Base-by-base conservation (phyloP, 2,329 filamentous ascomycete species). In the Fusarium tupiense region DNA sequence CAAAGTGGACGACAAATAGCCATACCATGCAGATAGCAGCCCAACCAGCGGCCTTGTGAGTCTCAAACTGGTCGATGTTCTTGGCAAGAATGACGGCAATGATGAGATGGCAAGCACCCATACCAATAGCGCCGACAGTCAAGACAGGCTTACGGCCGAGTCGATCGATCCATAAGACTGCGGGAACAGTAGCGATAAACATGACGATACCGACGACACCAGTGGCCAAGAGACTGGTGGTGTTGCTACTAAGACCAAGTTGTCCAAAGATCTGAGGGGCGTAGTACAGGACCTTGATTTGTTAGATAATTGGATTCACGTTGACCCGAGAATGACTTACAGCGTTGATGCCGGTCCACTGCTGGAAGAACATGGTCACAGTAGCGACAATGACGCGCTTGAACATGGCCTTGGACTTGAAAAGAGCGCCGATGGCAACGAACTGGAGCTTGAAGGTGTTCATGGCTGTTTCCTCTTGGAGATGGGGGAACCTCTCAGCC, bases 1-100 rank as follows among this genome's bases (percentile, higher is more conserved):
- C 93, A 77, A 95, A 95, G 81, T 93, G 89, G 37, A 93, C 85
- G 35, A 93, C 90, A 73, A 93, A 94, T 1, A 95, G 85, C 92
- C 92, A 94, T 14, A 93, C 90, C 88, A 93, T 92, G 60, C 80
- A 83, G 5, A 87, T 85, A 11, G 87, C 91, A 0, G 91, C 92
- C 93, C 93, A 95, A 3, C 92, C 92, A 0, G 91, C 91, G 0
- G 87, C 88, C 12, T 38, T 57, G 2, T 68, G 81, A 76, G 69
- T 94, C 87, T 0, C 79, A 86, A 92, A 95, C 8, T 86, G 82
- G 71, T 89, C 79, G n/a, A 89, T 83, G 78, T 91, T 90, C 71
- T 86, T 89, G 41, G 90, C 93, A 9, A 92, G 87, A 66, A 94
- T 92, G 44, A 90, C 86, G 3, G 91, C 91, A 64, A 94, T 91